These are phyloP conservation scores for Thuja plicata DNA, from an alignment of 83 land plant genomes.

Conservation along the genomic window DNA sequence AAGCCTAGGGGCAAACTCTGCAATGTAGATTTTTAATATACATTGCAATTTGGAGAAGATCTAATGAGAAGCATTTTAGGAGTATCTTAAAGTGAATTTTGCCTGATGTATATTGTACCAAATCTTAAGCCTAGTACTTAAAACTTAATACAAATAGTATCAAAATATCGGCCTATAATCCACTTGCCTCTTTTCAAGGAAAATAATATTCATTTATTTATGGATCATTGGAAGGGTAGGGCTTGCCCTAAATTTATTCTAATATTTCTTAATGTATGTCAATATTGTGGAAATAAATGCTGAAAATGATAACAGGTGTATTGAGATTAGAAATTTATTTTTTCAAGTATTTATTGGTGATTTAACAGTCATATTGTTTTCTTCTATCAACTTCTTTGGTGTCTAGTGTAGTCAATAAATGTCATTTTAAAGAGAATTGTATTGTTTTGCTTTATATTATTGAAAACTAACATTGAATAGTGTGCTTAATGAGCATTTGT, in stretches of 20 bases:
- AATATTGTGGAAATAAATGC: not conserved
- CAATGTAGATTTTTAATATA: too few relatives aligned
- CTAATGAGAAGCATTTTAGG: not conserved
- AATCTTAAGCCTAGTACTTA: not conserved
- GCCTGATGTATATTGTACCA: not conserved
- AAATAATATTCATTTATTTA: not conserved
- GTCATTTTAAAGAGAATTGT: not conserved
- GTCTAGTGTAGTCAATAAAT: not conserved
- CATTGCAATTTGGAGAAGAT: not conserved
- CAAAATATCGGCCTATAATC: not conserved
- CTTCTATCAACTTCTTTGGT: not conserved
- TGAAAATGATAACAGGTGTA: not conserved
- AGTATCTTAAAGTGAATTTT: not conserved
- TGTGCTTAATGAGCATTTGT: not conserved
- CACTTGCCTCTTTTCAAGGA: too few relatives aligned
- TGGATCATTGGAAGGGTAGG: not conserved
- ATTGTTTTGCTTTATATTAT: not conserved
- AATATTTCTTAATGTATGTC: not conserved
- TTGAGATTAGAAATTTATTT: not conserved
- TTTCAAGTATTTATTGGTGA: not conserved
- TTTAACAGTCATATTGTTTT: not conserved
- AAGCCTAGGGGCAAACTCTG: too few relatives aligned
- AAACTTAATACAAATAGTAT: too few relatives aligned
- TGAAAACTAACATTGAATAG: not conserved
- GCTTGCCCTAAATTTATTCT: not conserved